These are phyloP conservation scores for Xylariales sp. DNA, from an alignment of 2,329 filamentous ascomycete genomes.

Conservation along the genomic window DNA sequence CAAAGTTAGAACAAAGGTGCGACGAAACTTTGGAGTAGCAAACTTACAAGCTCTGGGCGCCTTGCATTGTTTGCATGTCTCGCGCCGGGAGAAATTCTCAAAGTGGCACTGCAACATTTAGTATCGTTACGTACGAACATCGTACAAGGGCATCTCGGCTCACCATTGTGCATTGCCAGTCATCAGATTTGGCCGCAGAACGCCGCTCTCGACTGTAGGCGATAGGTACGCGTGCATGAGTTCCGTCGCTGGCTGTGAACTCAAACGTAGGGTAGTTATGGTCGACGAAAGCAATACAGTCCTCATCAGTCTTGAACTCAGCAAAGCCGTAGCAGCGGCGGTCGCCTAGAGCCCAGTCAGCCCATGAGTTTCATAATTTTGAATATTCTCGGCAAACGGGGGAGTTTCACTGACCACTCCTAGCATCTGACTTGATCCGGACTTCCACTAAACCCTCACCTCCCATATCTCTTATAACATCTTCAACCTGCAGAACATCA, in stretches of 20 bases:
- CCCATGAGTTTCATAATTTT: too few relatives aligned
- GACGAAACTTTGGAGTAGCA: neutral
- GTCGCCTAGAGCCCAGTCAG: conserved; percentile 12
- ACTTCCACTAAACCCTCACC: conserved; percentile 24
- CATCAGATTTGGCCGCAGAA: conserved; percentile 26
- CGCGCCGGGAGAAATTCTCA: conserved; percentile 28
- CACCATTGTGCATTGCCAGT: conserved; percentile 35
- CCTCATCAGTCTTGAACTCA: conserved; percentile 33
- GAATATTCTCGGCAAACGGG: too few relatives aligned
- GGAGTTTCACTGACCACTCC: conserved; percentile 20
- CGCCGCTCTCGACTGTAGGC: conserved; percentile 30
- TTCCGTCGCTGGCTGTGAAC: conserved; percentile 25
- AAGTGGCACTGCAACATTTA: conserved; percentile 29
- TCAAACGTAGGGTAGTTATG: conserved; percentile 30
- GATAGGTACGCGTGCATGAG: conserved; percentile 26
- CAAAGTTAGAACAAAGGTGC: conserved; percentile 4
- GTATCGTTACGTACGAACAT: too few relatives aligned
- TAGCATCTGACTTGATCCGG: conserved; percentile 26
- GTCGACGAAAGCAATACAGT: conserved; percentile 34
- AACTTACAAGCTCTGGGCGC: conserved; percentile 26
- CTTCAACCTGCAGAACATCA: conserved; percentile 20
- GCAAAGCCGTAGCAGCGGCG: conserved; percentile 32
- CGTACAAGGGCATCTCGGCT: too few relatives aligned
- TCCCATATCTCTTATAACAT: conserved; percentile 22
- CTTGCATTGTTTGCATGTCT: conserved; percentile 29